Conservation (phyloP, 495 filamentous ascomycete species). For the Xylaria nigripes region DNA sequence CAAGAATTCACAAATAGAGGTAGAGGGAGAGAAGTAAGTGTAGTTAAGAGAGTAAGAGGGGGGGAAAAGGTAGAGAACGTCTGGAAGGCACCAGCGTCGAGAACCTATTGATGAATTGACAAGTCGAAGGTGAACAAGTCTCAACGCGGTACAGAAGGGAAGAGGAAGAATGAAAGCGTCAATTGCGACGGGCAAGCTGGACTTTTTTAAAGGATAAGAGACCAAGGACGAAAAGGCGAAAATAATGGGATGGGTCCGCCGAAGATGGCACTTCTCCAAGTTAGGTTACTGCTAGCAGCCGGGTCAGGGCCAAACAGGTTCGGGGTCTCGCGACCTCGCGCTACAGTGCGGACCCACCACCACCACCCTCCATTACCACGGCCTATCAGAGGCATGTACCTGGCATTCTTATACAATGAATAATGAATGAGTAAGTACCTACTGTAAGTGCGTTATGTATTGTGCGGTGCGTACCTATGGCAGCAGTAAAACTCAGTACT, state of each 20-base stretch:
- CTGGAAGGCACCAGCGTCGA: conserved; percentile 30
- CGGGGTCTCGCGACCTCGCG: conserved; percentile 14
- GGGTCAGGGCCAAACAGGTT: neutral
- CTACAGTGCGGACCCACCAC: conserved; percentile 12
- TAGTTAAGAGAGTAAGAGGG: neutral
- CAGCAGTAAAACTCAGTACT: too few relatives aligned
- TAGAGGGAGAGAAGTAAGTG: neutral
- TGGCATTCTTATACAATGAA: neutral
- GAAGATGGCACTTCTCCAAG: conserved; percentile 36
- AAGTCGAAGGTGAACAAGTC: conserved; percentile 27
- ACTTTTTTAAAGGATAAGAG: conserved; percentile 23
- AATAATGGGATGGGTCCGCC: conserved; percentile 17
- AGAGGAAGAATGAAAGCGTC: conserved; percentile 20
- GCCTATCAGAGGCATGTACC: neutral
- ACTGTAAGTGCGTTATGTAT: neutral
- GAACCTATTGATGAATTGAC: conserved; percentile 24
- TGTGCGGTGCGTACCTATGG: neutral
- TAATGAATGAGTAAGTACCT: neutral
- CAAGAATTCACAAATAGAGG: conserved; percentile 9
- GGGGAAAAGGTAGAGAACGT: conserved; percentile 10
- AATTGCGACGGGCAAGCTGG: conserved; percentile 23
- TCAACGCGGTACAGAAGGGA: conserved; percentile 27
- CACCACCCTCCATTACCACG: conserved; percentile 1
- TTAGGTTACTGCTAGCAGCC: conserved; percentile 3
- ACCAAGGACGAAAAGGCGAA: conserved; percentile 18